Percentiles rank a stretch among this genome's conserved stretches.
phyloP scores from a whole-genome alignment of 225 moss, liverwort and hornwort genomes.

The Sphagnum tenellum region DNA sequence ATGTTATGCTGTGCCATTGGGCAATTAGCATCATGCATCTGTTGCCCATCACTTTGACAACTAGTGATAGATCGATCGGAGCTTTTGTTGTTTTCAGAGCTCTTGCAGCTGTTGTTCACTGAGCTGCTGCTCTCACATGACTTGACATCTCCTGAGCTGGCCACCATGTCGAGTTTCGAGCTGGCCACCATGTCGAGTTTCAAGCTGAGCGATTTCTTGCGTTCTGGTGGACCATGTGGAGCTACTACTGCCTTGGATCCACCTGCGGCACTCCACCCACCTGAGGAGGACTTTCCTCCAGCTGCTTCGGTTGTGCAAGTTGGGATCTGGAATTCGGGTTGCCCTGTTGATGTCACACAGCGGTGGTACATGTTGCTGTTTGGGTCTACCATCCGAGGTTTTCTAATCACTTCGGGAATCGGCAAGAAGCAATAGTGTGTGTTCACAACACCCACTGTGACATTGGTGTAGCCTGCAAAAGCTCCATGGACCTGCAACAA shows the following conservation, averaged over 20 bases:
- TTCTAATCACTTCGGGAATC: conserved; percentile 62
- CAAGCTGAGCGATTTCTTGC: conserved; percentile 17
- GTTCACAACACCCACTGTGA: conserved; percentile 82
- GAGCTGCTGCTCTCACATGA: not conserved
- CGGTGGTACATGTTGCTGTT: conserved; percentile 95
- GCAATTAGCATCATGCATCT: conserved; percentile 22
- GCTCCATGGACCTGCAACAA: conserved; percentile 71
- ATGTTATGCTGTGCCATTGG: conserved; percentile 16
- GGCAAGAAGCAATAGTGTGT: conserved; percentile 88
- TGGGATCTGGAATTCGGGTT: conserved; percentile 44
- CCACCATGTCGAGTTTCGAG: conserved; percentile 4
- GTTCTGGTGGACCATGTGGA: conserved; percentile 33
- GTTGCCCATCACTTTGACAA: not conserved
- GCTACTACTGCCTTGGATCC: conserved; percentile 15
- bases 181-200: conserved; percentile 6
- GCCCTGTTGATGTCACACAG: conserved; percentile 69
- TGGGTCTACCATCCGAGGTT: conserved; percentile 66
- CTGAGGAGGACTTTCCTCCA: conserved; percentile 6
- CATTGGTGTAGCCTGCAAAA: conserved; percentile 84
- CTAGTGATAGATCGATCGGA: not conserved
- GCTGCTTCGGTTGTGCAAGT: conserved; percentile 6
- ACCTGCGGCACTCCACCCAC: conserved; percentile 19
- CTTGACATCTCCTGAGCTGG: not conserved
- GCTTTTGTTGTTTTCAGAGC: not conserved
- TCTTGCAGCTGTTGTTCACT: not conserved